Evolutionary conservation across 805 yeast genomes (phyloP).

Genomic region (Kodamaea laetipori): DNA sequence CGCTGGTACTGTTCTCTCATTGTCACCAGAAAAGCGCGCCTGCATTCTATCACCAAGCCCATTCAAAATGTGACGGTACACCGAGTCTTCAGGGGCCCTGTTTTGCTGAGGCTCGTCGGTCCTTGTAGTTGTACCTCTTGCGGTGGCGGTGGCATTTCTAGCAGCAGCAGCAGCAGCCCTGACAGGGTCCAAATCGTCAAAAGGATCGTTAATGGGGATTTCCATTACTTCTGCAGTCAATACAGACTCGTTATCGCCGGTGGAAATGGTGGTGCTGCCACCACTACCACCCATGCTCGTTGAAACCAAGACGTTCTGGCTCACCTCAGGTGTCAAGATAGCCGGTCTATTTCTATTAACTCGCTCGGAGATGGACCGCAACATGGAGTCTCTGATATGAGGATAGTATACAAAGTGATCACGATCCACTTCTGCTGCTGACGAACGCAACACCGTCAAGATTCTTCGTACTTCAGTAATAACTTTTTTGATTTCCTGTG

Average conservation of each 20-base stretch:
- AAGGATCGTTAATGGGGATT: constrained; percentile 5
- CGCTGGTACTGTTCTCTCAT: neutral
- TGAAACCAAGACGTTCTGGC: constrained; percentile 34
- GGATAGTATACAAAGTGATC: constrained; percentile 31
- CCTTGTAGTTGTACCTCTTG: no score
- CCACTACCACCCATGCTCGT: constrained; percentile 22
- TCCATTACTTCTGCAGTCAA: constrained; percentile 12
- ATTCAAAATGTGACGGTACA: constrained; percentile 24
- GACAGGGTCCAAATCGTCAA: constrained; percentile 1
- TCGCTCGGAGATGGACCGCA: constrained; percentile 30
- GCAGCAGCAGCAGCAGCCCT: neutral
- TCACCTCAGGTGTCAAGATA: constrained; percentile 39
- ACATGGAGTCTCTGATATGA: constrained; percentile 23
- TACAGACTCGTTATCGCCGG: constrained; percentile 17
- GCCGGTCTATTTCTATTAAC: constrained; percentile 37
- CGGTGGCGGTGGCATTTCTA: no score
- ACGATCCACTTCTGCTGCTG: constrained; percentile 27
- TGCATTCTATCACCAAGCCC: constrained; percentile 27
- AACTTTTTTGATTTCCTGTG: constrained; percentile 24
- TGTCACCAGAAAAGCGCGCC: constrained; percentile 13
- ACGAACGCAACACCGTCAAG: constrained; percentile 27
- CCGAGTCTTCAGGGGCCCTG: constrained; percentile 4
- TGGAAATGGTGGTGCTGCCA: constrained; percentile 14
- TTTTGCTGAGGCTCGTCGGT: neutral
- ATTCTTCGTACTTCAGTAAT: constrained; percentile 30